A percentile compares a stretch with the other conserved stretches of the same genome.
Conservation (phyloP, 495 filamentous ascomycete species). For the Podospora australis region DNA sequence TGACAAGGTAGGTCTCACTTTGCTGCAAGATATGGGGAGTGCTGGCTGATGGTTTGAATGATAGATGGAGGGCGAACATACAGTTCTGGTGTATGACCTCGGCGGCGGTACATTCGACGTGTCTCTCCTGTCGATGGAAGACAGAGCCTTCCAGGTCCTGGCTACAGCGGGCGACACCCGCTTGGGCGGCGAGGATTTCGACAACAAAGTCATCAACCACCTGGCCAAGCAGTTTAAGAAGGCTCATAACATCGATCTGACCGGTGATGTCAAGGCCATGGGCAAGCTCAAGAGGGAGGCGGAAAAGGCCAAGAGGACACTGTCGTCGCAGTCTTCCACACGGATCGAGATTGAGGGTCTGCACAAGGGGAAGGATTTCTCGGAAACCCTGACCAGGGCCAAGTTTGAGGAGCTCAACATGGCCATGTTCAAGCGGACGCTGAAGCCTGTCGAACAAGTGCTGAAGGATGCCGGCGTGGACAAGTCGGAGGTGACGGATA, state of each 20-base stretch:
- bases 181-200: constrained; percentile 96
- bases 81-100: constrained; percentile 91
- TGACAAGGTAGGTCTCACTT: constrained; percentile 45
- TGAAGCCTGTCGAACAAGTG: constrained; percentile 91
- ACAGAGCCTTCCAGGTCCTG: constrained; percentile 89
- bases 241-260: constrained; percentile 65
- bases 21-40: neutral
- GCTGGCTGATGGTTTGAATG: neutral
- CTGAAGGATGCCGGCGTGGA: constrained; percentile 77
- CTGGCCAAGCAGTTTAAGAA: constrained; percentile 76
- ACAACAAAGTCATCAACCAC: constrained; percentile 88
- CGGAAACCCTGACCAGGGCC: constrained; percentile 88
- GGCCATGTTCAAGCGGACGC: constrained; percentile 89
- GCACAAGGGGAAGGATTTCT: constrained; percentile 87
- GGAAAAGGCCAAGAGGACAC: constrained; percentile 96
- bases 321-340: constrained; percentile 90
- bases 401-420: constrained; percentile 97
- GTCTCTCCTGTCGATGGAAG: constrained; percentile 84
- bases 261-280: constrained; percentile 90
- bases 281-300: constrained; percentile 96
- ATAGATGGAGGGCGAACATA: constrained; percentile 59
- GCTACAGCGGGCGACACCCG: constrained; percentile 96
- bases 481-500: constrained; percentile 72
- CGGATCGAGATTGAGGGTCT: constrained; percentile 94
- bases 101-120: constrained; percentile 99